These are phyloP conservation scores for Russula compacta DNA, from an alignment of 768 basidiomycete species.

Conservation along the genomic window DNA sequence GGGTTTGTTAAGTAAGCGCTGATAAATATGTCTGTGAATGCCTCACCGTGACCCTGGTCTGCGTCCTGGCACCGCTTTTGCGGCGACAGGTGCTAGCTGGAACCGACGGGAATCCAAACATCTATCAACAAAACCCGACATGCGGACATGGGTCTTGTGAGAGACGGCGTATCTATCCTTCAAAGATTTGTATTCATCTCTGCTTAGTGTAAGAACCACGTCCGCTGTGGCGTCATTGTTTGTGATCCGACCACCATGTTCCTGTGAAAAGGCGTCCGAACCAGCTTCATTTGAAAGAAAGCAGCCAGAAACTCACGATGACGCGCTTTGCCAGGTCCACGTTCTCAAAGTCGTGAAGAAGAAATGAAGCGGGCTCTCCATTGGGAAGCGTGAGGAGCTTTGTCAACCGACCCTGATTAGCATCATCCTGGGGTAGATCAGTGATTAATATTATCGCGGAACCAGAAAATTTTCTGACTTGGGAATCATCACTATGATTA, in stretches of 20 bases:
- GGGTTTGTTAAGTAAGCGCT: neutral
- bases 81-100: neutral
- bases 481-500: neutral
- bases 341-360: conserved; percentile 5
- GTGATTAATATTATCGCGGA: neutral
- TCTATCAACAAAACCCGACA: conserved; percentile 17
- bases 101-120: conserved; percentile 9
- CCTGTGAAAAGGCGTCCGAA: neutral
- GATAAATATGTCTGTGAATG: neutral
- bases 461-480: neutral
- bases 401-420: neutral
- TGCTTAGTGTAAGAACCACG: conserved; percentile 7
- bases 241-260: conserved; percentile 13
- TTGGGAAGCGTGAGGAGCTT: conserved; percentile 6
- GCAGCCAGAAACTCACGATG: conserved; percentile 18
- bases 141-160: conserved; percentile 11
- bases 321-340: neutral
- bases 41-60: conserved; percentile 3
- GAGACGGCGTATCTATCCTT: conserved; percentile 14
- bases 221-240: neutral
- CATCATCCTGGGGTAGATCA: neutral
- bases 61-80: conserved; percentile 2
- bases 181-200: neutral
- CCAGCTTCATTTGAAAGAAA: too few relatives aligned
- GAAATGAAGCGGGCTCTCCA: neutral